These are phyloP conservation scores for Acidomyces sp. DNA, from an alignment of 495 filamentous ascomycete genomes.

Conservation along the genomic window DNA sequence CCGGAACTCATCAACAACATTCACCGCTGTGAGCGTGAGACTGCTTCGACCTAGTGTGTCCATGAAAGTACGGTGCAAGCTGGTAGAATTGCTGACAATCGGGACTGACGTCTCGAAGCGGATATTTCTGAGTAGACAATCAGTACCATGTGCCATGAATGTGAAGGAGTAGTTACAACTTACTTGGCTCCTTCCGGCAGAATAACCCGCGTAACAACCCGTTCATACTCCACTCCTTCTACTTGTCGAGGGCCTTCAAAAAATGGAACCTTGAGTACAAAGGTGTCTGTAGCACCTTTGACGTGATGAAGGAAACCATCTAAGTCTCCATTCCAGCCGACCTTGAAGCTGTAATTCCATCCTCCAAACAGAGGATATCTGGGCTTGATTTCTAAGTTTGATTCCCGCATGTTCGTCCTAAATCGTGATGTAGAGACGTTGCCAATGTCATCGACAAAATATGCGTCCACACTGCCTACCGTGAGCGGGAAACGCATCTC, in stretches of 20 bases:
- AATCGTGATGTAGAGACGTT: slow-evolving; percentile 92
- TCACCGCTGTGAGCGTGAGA: slow-evolving; percentile 66
- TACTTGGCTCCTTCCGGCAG: slow-evolving; percentile 86
- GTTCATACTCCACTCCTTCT: slow-evolving; percentile 76
- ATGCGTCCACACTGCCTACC: slow-evolving; percentile 66
- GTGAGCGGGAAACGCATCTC: slow-evolving; percentile 68
- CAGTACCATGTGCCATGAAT: too few species aligned
- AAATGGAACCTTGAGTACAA: slow-evolving; percentile 90
- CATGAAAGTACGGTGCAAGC: slow-evolving; percentile 71
- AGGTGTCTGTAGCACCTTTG: slow-evolving; percentile 44
- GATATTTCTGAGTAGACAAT: slow-evolving; percentile 54
- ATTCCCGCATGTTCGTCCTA: slow-evolving; percentile 64
- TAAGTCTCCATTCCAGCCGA: slow-evolving; percentile 87
- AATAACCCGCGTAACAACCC: slow-evolving; percentile 65
- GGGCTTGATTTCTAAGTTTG: slow-evolving; percentile 76
- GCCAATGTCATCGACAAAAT: slow-evolving; percentile 93
- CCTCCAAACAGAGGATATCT: slow-evolving; percentile 88
- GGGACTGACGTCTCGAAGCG: slow-evolving; percentile 52
- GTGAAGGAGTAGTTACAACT: too few species aligned
- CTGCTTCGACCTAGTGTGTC: slow-evolving; percentile 83
- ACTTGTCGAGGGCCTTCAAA: slow-evolving; percentile 75
- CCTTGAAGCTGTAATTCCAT: slow-evolving; percentile 92
- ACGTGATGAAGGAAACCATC: slow-evolving; percentile 56
- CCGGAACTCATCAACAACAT: slow-evolving; percentile 76
- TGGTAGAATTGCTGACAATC: slow-evolving; percentile 39